Conservation (phyloP, 768 basidiomycete genomes). For the Tricholomella constricta region DNA sequence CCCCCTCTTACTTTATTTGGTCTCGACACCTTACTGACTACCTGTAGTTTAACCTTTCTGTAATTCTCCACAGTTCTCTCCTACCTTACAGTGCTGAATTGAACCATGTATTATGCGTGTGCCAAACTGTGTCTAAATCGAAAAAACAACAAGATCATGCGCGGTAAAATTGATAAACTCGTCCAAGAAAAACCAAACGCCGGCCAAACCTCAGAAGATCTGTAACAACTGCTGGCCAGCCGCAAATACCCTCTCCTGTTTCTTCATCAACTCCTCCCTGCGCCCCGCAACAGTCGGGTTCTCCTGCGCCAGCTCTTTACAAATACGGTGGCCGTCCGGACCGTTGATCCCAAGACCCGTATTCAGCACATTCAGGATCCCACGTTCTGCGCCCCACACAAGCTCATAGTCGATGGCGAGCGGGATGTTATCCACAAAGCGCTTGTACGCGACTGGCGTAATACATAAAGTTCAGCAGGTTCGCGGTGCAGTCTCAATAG, state of each 20-base stretch:
- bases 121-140: no score
- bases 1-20: no score
- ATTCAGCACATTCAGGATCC: slow-evolving; percentile 46
- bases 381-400: slow-evolving; percentile 50
- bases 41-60: no score
- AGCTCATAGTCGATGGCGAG: slow-evolving; percentile 58
- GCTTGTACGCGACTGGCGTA: slow-evolving; percentile 56
- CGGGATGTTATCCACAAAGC: slow-evolving; percentile 59
- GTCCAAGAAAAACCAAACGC: no score
- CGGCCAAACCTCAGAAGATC: slow-evolving; percentile 1
- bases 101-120: no score
- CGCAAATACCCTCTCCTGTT: slow-evolving; percentile 15
- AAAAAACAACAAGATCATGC: no score
- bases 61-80: no score
- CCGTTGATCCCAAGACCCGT: slow-evolving; percentile 55
- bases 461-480: not conserved
- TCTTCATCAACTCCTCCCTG: slow-evolving; percentile 13
- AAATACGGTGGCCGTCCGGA: slow-evolving; percentile 45
- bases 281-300: slow-evolving; percentile 4
- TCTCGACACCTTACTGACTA: no score
- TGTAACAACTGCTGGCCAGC: slow-evolving; percentile 23
- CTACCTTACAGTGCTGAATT: no score
- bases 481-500: not conserved
- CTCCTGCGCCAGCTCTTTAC: slow-evolving; percentile 46
- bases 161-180: no score